Evolutionary conservation across 352 stramenopile species (phyloP).

Genomic region (Pythium pyrilobum): DNA sequence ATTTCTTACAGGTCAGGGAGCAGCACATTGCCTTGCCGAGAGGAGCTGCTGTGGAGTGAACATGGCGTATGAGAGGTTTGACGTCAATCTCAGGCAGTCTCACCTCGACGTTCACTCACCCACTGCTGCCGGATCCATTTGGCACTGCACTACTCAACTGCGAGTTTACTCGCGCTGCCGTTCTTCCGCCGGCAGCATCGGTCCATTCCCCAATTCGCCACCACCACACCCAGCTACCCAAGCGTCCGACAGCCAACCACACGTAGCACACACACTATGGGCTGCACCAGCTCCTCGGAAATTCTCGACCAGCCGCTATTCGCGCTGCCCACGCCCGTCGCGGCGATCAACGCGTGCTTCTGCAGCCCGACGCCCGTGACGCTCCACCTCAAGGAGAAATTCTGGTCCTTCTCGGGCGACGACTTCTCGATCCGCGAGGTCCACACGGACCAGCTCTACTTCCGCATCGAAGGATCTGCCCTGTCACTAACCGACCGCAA

Average conservation of each 20-base stretch:
- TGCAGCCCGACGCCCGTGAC: slow-evolving; percentile 13
- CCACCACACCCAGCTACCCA: too few relatives aligned
- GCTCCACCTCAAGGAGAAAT: slow-evolving; percentile 24
- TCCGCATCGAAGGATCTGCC: slow-evolving; percentile 17
- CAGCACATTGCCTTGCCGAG: too few relatives aligned
- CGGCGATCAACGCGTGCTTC: slow-evolving; percentile 14
- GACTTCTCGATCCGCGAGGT: slow-evolving; percentile 25
- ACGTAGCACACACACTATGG: neutral
- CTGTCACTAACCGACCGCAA: slow-evolving; percentile 20
- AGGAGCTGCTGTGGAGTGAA: too few relatives aligned
- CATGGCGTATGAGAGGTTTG: too few relatives aligned
- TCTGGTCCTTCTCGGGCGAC: slow-evolving; percentile 20
- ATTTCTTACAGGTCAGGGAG: too few relatives aligned
- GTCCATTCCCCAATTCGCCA: neutral
- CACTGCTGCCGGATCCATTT: too few relatives aligned
- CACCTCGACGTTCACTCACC: too few relatives aligned
- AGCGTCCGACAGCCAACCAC: too few relatives aligned
- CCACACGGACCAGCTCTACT: slow-evolving; percentile 8
- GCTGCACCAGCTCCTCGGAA: neutral
- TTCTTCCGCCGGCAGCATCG: too few relatives aligned
- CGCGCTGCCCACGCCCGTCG: slow-evolving; percentile 6
- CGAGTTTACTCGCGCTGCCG: too few relatives aligned
- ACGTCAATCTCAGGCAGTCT: too few relatives aligned
- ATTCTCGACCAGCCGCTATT: slow-evolving; percentile 5
- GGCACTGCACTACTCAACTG: too few relatives aligned